Evolutionary conservation across 805 yeast genomes (phyloP), one percentile per base, ranked within the genome.

Genomic region (Schwanniomyces yamadae): DNA sequence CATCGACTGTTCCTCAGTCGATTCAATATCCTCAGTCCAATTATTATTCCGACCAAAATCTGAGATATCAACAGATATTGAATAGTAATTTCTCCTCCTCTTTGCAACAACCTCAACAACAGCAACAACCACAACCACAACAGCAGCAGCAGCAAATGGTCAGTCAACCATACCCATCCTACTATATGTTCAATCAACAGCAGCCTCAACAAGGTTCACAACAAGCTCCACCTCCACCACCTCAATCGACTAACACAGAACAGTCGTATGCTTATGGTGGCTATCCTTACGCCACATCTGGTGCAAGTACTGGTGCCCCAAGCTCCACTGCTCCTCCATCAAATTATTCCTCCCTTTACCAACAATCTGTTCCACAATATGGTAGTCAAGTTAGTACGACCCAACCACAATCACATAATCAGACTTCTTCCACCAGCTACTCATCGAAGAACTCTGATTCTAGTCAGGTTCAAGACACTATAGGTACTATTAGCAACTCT

Each of bases 331-430:
- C 50, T 12, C 46, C 48, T 4, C 48, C 54, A 6, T 44, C 50
- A 22, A 48, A 42, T 31, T 50, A 47, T 30, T 43, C 45, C 17
- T 20, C 43, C 9, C 38, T 49, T 45, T 52, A 50, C 33, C 57
- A 47, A 36, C 55, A 45, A 34, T 38, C 49, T 23, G 37, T 49
- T 24, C 56, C 55, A 2, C 50, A 39, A 15, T 14, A 41, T 19
- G 41, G 28, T 27, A 44, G 39, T 28, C 71, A 56, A 42, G 50
- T 50, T 33, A 39, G 50, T 40, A 57, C 53, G 35, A 55, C 50
- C 34, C 56, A 44, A 49, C 59, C 52, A 25, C 61, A 39, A 42
- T 57, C 40, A 41, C 55, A 46, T 28, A 50, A 44, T 32, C 46
- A 42, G 27, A 32, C 44, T 12, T 47, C 46, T 31, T 31, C 48